Conservation (phyloP, 305 asterid genomes). For the Rubia balearica region DNA sequence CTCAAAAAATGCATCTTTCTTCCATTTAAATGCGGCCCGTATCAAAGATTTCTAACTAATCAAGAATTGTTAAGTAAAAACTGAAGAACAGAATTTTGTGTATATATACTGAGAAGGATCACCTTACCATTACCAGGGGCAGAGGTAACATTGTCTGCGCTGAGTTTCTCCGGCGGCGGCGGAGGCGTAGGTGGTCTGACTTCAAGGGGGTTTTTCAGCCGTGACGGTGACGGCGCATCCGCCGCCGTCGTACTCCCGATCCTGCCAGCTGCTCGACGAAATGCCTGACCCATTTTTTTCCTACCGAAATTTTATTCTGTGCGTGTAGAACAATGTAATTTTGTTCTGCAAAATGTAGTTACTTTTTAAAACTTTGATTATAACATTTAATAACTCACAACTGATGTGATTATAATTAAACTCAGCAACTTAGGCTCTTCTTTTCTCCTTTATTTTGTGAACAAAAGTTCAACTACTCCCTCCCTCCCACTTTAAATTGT, state of each 20-base stretch:
- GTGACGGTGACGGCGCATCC: slow-evolving; percentile 28
- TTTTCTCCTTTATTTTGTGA: too few relatives aligned
- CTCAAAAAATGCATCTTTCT: slow-evolving; percentile 1
- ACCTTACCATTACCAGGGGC: slow-evolving; percentile 33
- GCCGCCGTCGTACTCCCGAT: slow-evolving; percentile 40
- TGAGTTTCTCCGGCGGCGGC: slow-evolving; percentile 21
- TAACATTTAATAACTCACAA: too few relatives aligned
- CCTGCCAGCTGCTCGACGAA: slow-evolving; percentile 88
- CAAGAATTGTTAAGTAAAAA: not conserved
- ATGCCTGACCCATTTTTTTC: slow-evolving; percentile 74
- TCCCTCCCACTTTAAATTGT: too few relatives aligned
- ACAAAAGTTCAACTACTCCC: too few relatives aligned
- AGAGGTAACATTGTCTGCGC: slow-evolving; percentile 24
- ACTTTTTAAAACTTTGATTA: not conserved
- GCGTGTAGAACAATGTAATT: not conserved
- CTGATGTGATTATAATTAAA: too few relatives aligned
- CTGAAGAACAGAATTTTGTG: not conserved
- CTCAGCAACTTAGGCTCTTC: too few relatives aligned
- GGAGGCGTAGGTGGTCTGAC: slow-evolving; percentile 18
- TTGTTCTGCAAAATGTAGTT: not conserved
- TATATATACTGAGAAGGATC: not conserved
- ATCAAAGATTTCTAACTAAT: not conserved
- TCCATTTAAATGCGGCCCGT: not conserved
- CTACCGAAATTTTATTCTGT: not conserved
- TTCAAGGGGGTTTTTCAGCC: slow-evolving; percentile 40